Base-by-base conservation (phyloP, 2,329 filamentous ascomycete genomes). In the Ophiostoma pallidulum region DNA sequence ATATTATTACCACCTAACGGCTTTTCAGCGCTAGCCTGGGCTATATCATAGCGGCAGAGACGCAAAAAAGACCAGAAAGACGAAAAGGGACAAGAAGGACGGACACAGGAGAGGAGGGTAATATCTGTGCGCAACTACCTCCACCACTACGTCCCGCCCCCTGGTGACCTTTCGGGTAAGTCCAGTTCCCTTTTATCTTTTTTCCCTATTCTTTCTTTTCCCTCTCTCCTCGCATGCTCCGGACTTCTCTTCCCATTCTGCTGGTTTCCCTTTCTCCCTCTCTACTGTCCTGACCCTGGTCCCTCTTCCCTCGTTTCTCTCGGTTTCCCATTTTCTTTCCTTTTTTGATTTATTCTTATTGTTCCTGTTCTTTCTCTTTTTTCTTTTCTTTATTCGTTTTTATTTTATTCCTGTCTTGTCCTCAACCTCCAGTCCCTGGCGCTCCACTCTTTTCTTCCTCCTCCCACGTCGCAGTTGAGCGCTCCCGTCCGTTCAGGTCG, bases 1-100 rank as follows among this genome's bases (percentile, higher is more conserved):
- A 42, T n/a, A n/a, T n/a, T n/a, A n/a, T n/a, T n/a, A 45, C 35
- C 44, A 47, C 45, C 47, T 51, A 54, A 51, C 53, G 48, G 50
- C 48, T 51, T 53, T 51, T 41, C 41, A 45, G 38, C 38, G 26
- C 19, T 50, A 45, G 40, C 40, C 41, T 31, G 37, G n/a, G 33
- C 47, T 37, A 46, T 22, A 29, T 47, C 35, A 24, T 29, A 45
- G 41, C 47, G 47, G 47, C 20, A 41, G 35, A 32, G 41, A 26
- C 26, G 26, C 19, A 12, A 29, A 29, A 46, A 33, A 36, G 29
- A 29, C 12, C 41, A 39, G 36, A 18, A 47, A 43, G 37, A 31
- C n/a, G 28, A 18, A 38, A 29, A 41, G 32, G 32, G 45, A 5
- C 22, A 41, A 48, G 13, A 18, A 26, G 20, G 43, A 35, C 45